Percentiles rank a stretch among this genome's conserved stretches.
These are phyloP conservation scores for Eucalyptus victrix DNA, from an alignment of 345 rosid species.

Conservation along the genomic window DNA sequence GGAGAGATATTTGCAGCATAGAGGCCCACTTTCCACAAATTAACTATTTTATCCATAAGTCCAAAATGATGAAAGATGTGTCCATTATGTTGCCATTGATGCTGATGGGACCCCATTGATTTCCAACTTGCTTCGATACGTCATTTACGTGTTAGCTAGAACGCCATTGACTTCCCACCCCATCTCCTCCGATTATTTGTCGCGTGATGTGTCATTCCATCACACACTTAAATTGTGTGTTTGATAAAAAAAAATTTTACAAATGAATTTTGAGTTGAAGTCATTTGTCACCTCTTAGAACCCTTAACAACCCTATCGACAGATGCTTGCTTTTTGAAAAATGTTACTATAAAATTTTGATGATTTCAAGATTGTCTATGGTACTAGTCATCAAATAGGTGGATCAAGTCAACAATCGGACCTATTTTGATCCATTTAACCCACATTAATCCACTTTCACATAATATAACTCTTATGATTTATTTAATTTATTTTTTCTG, in stretches of 20 bases:
- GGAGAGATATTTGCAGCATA: too few species aligned
- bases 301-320: background rate
- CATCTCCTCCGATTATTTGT: background rate
- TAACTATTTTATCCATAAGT: background rate
- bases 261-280: too few species aligned
- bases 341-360: background rate
- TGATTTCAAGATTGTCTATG: too few species aligned
- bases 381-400: background rate
- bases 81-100: background rate
- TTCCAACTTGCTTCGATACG: background rate
- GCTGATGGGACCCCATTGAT: background rate
- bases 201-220: background rate
- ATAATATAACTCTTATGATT: too few species aligned
- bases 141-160: background rate
- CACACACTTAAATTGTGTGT: background rate
- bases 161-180: background rate
- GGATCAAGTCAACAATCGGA: too few species aligned
- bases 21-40: background rate
- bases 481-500: too few species aligned
- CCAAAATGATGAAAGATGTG: background rate
- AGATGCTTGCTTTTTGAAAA: background rate
- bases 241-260: too few species aligned
- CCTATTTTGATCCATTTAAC: too few species aligned
- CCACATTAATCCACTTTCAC: too few species aligned
- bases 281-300: too few species aligned